Base-by-base conservation (phyloP, 257 asterid genomes). In the Forsythia suspensa region DNA sequence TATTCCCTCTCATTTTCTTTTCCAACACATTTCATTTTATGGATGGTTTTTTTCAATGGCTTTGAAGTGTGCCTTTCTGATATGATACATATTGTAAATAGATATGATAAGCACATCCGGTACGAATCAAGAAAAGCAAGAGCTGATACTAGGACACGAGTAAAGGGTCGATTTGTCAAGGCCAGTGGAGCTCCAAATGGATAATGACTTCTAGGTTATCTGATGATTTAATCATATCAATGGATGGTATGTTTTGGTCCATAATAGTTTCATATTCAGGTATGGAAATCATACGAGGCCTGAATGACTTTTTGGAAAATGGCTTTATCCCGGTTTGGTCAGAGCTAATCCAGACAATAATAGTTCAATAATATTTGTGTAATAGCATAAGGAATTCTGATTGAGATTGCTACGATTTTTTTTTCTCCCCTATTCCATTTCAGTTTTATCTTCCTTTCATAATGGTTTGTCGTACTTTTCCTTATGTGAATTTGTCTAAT, bases 41-140 rank as follows among this genome's bases (percentile, higher is more conserved):
- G 8, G 16, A 41, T 57, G 20, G 5, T 24, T 9, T 65, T 9
- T 46, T 48, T 4, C 68, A 20, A 8, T 12, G 43, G 15, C 12
- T 51, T 73, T 3, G 39, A 12, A 18, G 1, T 55, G 38, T 73
- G 18, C 67, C 34, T 15, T 52, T 70, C 74, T 84, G 70, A 82
- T 70, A 46, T 63, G 44, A 4, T 34, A 8, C 77, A 72, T 55
- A 55, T 40, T 78, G 37, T 81, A 70, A 75, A 70, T 72, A 94
- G 97, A 83, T 94, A 90, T 68, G 98, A 92, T 21, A 94, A 91
- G 86, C 98, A 90, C 70, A 91, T 92, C 59, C 85, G 98, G 8
- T 92, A 95, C 34, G 97, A 92, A 83, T 95, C 98, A 71, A 90
- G 98, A 84, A 95, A 95, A 87, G 96, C 97, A 77, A 86, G 97